phyloP scores from a whole-genome alignment of 257 asterid species.

The Voacanga thouarsii region DNA sequence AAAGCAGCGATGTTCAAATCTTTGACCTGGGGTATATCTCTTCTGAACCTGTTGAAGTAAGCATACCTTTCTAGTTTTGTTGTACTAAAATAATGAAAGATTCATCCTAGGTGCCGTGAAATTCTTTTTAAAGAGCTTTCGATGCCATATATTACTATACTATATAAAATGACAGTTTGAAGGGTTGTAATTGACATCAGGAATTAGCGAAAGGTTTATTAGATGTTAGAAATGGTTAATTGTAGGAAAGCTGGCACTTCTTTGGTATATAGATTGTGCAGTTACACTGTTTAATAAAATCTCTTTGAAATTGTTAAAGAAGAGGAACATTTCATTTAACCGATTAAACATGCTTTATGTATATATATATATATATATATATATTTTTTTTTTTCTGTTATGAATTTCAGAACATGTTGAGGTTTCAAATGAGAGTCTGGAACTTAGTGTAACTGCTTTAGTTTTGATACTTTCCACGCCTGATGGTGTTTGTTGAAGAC shows the following conservation, averaged over 20 bases:
- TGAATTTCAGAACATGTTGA: not conserved
- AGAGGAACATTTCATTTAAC: not conserved
- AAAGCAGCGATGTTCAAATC: conserved; percentile 58
- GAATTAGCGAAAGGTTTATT: not conserved
- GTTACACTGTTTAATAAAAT: not conserved
- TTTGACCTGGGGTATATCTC: conserved; percentile 83
- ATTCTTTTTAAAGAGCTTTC: not conserved
- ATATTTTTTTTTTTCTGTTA: too few relatives aligned
- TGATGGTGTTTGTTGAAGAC: not conserved
- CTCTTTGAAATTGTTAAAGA: not conserved
- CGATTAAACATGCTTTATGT: too few relatives aligned
- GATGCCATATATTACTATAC: not conserved
- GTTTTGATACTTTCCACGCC: not conserved
- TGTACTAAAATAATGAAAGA: conserved; percentile 13
- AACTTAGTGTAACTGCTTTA: not conserved
- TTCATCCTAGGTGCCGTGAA: conserved; percentile 10
- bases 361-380: too few relatives aligned
- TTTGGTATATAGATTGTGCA: not conserved
- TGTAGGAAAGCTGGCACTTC: not conserved
- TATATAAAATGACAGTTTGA: not conserved
- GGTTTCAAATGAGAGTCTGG: not conserved
- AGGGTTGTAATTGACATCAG: not conserved
- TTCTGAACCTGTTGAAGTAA: conserved; percentile 76
- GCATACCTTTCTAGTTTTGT: conserved; percentile 29
- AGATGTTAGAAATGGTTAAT: too few relatives aligned